phyloP scores from a whole-genome alignment of 352 stramenopile genomes.

The Phytophthora citricola region DNA sequence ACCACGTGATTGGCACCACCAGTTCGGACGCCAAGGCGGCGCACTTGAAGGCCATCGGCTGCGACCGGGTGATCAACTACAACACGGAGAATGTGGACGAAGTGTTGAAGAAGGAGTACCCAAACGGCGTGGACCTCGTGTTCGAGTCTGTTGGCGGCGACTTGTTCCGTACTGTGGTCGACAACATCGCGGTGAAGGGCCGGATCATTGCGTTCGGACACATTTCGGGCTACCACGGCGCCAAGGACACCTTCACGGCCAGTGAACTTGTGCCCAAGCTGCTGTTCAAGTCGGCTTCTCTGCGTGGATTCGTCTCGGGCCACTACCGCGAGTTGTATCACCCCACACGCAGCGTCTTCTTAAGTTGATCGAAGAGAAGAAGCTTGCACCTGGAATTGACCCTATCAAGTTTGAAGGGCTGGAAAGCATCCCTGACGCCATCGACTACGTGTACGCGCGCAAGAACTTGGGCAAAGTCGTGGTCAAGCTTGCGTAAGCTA shows the following conservation, averaged over 20 bases:
- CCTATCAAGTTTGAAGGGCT: constrained; percentile 53
- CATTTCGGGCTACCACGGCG: constrained; percentile 51
- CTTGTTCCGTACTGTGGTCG: constrained; percentile 39
- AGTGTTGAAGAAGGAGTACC: constrained; percentile 67
- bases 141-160: constrained; percentile 67
- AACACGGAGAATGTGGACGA: constrained; percentile 61
- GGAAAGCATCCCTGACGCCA: constrained; percentile 54
- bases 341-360: constrained; percentile 50
- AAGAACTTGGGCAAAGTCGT: constrained; percentile 84
- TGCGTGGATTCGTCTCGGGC: constrained; percentile 53
- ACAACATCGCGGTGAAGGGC: constrained; percentile 58
- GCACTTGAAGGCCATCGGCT: constrained; percentile 66
- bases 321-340: constrained; percentile 49
- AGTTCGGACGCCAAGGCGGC: constrained; percentile 85
- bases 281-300: constrained; percentile 40
- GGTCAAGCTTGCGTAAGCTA: constrained; percentile 56
- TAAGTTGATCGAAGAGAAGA: constrained; percentile 49
- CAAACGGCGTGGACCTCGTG: constrained; percentile 61
- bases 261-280: constrained; percentile 34
- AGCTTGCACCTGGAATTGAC: constrained; percentile 56
- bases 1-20: constrained; percentile 79
- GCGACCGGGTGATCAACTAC: constrained; percentile 88
- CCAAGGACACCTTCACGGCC: constrained; percentile 25
- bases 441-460: constrained; percentile 72
- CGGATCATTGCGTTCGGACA: constrained; percentile 63